Base-by-base conservation (phyloP, 2,329 filamentous ascomycete genomes). In the Fusarium armeniacum region DNA sequence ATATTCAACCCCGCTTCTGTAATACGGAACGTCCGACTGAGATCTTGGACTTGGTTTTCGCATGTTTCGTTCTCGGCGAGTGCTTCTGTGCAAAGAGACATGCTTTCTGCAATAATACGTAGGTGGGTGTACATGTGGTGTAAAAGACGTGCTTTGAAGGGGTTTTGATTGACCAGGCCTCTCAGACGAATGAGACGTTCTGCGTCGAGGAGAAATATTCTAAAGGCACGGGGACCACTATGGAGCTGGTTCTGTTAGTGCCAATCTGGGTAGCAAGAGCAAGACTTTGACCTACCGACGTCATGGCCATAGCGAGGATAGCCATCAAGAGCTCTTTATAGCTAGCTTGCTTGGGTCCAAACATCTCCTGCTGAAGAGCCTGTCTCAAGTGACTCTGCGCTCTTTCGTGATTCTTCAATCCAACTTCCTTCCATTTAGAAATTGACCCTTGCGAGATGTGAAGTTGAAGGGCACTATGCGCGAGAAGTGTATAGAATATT, bases 111-210 rank as follows among this genome's bases (percentile, higher is more conserved):
- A 20, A 84, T 80, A 0, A 85, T 78, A 0, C 83, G 79, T 8
- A 83, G 74, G 51, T 81, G 83, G 0, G 79, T 81, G 61, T 85
- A 85, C 72, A 82, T 83, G 59, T 84, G 82, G 60, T 85, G 83
- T 0, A 85, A 70, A 0, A 84, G 67, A 3, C 83, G 79, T 1
- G 79, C 73, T 22, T 82, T 81, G 18, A 81, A 78, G 3, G 82
- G 81, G 40, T 82, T 83, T 10, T 70, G 73, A 6, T 77, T 77
- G 8, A 76, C 74, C 1, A 84, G 62, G 0, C 83, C 82, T 2
- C 73, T 65, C 5, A 75, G 51, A 6, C 73, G 78, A 7, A 84
- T 83, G 15, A 83, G 78, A 3, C 80, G 77, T 62, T 84, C 82
- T 0, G 82, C 81, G 50, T 83, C 82, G 1, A 84, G 64, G 2